phyloP scores from a whole-genome alignment of 129 eudicot species.

The Silybum marianum region DNA sequence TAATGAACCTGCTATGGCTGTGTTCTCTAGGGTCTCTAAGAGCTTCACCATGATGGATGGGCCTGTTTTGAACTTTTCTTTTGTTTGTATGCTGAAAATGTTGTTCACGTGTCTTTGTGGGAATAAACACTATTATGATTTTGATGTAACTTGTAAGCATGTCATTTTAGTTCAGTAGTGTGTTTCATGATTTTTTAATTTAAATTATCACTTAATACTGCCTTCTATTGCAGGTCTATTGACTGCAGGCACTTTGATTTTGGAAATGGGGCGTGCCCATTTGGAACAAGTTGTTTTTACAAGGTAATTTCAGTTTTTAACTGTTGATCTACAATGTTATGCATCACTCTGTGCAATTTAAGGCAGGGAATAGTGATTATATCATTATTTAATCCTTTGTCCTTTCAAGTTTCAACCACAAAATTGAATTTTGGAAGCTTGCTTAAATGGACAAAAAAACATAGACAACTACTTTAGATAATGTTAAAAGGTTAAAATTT shows the following conservation, averaged over 20 bases:
- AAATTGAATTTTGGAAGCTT: not conserved
- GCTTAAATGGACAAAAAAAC: not conserved
- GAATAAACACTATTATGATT: not conserved
- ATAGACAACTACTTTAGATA: not conserved
- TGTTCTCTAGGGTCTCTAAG: not conserved
- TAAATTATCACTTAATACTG: not conserved
- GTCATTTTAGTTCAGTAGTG: not conserved
- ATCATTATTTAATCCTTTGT: not conserved
- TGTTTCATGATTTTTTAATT: not conserved
- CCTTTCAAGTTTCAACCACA: not conserved
- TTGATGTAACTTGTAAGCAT: slow-evolving; percentile 4
- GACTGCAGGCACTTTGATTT: slow-evolving; percentile 93
- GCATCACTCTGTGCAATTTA: slow-evolving; percentile 4
- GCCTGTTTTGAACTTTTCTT: not conserved
- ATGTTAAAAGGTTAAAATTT: not conserved
- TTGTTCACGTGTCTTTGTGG: not conserved
- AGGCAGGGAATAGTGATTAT: slow-evolving; percentile 6
- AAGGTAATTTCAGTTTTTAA: slow-evolving; percentile 54
- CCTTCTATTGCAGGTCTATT: slow-evolving; percentile 70
- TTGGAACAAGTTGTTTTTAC: slow-evolving; percentile 96
- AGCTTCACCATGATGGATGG: not conserved
- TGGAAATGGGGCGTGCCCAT: slow-evolving; percentile 93
- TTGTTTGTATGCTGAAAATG: not conserved
- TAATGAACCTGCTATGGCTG: not conserved
- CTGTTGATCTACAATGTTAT: not conserved